A percentile compares a stretch with the other conserved stretches of the same genome.
Evolutionary conservation across 805 yeast genomes (phyloP).

Genomic region (Lipomyces starkeyi): DNA sequence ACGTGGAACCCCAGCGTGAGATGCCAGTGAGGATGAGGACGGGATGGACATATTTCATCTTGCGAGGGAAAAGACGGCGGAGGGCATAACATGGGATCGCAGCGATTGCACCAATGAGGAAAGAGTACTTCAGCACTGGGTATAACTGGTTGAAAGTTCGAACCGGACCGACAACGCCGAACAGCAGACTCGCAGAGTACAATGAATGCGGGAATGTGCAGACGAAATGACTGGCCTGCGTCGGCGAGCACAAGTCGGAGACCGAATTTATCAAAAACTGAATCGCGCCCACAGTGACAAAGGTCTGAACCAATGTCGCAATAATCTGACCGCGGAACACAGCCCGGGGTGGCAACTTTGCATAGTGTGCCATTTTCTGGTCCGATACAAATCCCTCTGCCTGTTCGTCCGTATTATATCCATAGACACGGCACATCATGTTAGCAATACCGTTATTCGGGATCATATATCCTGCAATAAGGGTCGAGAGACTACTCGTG

Average conservation of each 20-base stretch:
- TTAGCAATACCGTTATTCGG: constrained; percentile 58
- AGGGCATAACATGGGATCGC: constrained; percentile 27
- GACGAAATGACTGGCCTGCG: constrained; percentile 51
- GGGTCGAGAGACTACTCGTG: constrained; percentile 65
- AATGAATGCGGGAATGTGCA: constrained; percentile 52
- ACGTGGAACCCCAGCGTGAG: constrained; percentile 24
- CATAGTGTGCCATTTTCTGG: constrained; percentile 68
- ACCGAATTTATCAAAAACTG: constrained; percentile 50
- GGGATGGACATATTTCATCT: constrained; percentile 30
- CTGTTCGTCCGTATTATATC: constrained; percentile 59
- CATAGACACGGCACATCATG: constrained; percentile 62
- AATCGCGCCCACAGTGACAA: constrained; percentile 54
- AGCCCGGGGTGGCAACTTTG: constrained; percentile 66
- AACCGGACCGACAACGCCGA: constrained; percentile 70
- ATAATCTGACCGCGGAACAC: constrained; percentile 58
- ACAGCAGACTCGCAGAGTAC: constrained; percentile 57
- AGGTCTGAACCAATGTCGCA: constrained; percentile 54
- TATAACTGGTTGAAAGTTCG: constrained; percentile 42
- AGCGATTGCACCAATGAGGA: constrained; percentile 35
- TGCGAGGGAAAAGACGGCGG: constrained; percentile 13
- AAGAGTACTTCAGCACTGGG: constrained; percentile 34
- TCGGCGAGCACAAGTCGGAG: constrained; percentile 47
- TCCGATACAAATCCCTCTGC: constrained; percentile 61
- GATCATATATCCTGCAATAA: constrained; percentile 66
- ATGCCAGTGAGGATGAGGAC: constrained; percentile 27